Percentiles rank a stretch among this genome's conserved stretches.
These are phyloP conservation scores for Epichloe hybrida DNA, from an alignment of 2,329 filamentous ascomycete genomes.

Conservation along the genomic window DNA sequence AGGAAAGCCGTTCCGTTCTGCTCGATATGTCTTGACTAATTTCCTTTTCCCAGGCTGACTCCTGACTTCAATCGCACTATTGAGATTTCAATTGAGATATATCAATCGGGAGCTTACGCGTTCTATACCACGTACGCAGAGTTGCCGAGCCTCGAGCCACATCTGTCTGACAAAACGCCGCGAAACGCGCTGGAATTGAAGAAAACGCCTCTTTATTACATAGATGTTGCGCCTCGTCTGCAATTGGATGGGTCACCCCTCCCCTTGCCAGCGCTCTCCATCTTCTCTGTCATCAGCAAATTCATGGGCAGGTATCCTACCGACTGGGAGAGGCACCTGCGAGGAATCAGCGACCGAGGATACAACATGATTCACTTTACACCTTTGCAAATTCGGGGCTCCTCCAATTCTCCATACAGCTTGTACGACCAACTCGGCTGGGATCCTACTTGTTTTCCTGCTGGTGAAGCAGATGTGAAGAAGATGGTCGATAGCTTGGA, in stretches of 20 bases:
- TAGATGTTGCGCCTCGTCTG: constrained; percentile 80
- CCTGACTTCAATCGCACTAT: constrained; percentile 89
- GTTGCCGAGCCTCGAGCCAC: constrained; percentile 50
- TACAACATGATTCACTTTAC: constrained; percentile 99
- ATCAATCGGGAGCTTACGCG: constrained; percentile 73
- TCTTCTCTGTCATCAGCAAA: constrained; percentile 93
- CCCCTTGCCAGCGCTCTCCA: constrained; percentile 79
- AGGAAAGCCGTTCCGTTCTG: background rate
- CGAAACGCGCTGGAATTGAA: constrained; percentile 35
- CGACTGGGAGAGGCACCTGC: constrained; percentile 82
- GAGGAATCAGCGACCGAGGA: constrained; percentile 75
- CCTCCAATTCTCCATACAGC: constrained; percentile 94
- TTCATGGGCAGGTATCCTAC: constrained; percentile 89
- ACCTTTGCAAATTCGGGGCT: constrained; percentile 74
- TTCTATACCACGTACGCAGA: constrained; percentile 91
- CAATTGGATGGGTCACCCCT: constrained; percentile 59
- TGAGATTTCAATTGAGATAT: constrained; percentile 77
- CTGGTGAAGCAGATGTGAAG: constrained; percentile 69
- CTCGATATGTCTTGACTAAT: background rate
- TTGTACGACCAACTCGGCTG: constrained; percentile 85
- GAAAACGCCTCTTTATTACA: constrained; percentile 70
- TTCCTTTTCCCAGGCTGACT: constrained; percentile 45
- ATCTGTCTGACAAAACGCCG: constrained; percentile 11
- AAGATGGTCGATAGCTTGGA: constrained; percentile 71
- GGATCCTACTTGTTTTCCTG: constrained; percentile 69